phyloP scores from a whole-genome alignment of 305 asterid genomes.

The Petunia hybrid region DNA sequence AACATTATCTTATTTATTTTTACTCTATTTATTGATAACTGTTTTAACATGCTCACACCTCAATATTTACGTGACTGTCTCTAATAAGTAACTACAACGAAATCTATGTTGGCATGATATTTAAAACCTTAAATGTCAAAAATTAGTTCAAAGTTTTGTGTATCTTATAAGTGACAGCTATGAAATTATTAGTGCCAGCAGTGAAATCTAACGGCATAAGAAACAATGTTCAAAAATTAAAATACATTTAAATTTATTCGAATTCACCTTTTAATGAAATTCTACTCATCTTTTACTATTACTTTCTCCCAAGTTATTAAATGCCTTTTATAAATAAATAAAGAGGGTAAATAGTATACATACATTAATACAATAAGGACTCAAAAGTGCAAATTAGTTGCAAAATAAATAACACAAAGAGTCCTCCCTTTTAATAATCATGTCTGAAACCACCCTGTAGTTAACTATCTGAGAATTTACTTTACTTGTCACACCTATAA shows the following conservation, averaged over 20 bases:
- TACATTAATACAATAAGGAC: neutral
- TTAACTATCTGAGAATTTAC: constrained; percentile 25
- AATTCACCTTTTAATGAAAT: neutral
- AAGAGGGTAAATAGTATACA: neutral
- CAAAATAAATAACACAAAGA: neutral
- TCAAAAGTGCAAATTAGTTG: neutral
- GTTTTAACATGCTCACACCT: neutral
- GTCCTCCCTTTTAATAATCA: constrained; percentile 40
- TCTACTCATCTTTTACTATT: neutral
- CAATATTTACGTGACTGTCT: neutral
- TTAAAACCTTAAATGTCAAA: neutral
- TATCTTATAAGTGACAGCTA: too few relatives aligned
- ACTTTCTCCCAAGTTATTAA: neutral
- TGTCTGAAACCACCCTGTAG: constrained; percentile 48
- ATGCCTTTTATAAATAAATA: neutral
- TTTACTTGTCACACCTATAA: constrained; percentile 22
- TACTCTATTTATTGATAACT: neutral
- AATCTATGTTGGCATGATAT: neutral
- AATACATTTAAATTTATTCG: too few relatives aligned
- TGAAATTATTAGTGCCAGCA: too few relatives aligned
- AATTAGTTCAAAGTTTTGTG: neutral
- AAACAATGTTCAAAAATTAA: too few relatives aligned
- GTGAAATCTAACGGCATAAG: too few relatives aligned
- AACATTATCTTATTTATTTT: neutral
- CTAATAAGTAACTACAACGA: neutral